Base-by-base conservation (phyloP, 305 asterid genomes). In the Fraxinus greggii region DNA sequence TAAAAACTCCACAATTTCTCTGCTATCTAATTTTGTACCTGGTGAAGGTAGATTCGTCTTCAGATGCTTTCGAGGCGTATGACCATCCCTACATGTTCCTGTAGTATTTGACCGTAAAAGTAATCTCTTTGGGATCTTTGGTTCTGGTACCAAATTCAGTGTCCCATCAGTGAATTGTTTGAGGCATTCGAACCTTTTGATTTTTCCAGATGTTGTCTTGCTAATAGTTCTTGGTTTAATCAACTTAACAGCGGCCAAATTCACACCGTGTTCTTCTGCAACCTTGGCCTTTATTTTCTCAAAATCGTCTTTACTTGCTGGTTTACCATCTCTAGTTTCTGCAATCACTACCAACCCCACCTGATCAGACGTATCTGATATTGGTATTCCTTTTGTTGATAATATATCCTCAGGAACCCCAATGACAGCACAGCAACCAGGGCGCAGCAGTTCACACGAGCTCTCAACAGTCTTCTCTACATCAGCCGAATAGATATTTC, bases 351-450 rank as follows among this genome's bases (percentile, higher is more conserved):
- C 95, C 86, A 93, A 77, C 9, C 97, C 97, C 67, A 92, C 89
- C 78, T 90, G 97, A 79, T 93, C 98, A 76, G 93, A 90, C 29
- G 82, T 81, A 76, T 91, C 92, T 5, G 90, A 86, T 24, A 89
- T 70, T 70, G 88, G 36, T 42, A 92, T 70, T 79, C 98, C 98
- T 84, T 92, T 92, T 13, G 91, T 75, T 9, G 88, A 84, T 78
- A 93, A 82, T 80, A 88, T 80, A 84, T 93, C 98, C 80, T 92
- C 97, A 0, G 98, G 90, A 79, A 93, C 98, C 54, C 92, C 95
- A 59, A 93, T 88, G 72, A 90, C 97, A 72, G 98, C 98, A 29
- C 98, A 92, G 35, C 98, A 93, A 15, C 98, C 98, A 0, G 97
- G 94, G 45, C 98, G 97, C 8, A 93, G 84, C 78, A 87, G 86